A percentile compares a stretch with the other conserved stretches of the same genome.
phyloP scores from a whole-genome alignment of 352 stramenopile genomes.

The Globisporangium heterothallicum region DNA sequence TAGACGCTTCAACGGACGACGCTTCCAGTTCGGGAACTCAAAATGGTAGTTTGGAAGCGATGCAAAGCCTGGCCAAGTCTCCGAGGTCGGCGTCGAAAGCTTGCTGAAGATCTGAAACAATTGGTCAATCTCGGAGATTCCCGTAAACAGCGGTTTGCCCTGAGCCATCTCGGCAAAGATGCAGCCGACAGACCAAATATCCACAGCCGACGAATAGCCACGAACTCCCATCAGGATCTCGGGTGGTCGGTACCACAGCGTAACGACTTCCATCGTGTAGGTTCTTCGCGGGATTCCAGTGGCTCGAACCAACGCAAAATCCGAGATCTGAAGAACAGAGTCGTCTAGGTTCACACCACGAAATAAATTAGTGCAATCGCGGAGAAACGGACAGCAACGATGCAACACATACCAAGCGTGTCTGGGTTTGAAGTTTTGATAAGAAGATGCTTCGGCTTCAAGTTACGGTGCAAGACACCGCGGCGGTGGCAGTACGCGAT shows the following conservation, averaged over 20 bases:
- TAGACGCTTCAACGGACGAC: conserved; percentile 56
- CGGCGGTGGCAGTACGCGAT: conserved; percentile 86
- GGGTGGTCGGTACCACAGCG: conserved; percentile 87
- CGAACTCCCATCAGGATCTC: conserved; percentile 88
- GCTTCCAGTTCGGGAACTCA: conserved; percentile 78
- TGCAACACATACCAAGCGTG: conserved; percentile 36
- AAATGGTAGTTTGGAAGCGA: conserved; percentile 97
- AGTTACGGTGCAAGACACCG: conserved; percentile 86
- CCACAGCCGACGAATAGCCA: conserved; percentile 81
- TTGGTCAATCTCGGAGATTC: conserved; percentile 80
- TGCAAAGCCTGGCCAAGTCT: conserved; percentile 96
- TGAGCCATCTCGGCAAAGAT: conserved; percentile 98
- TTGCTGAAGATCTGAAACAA: conserved; percentile 89
- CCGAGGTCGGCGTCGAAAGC: conserved; percentile 95
- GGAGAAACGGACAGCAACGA: not conserved
- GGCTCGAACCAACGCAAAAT: conserved; percentile 87
- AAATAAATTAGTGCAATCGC: not conserved
- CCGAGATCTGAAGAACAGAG: conserved; percentile 74
- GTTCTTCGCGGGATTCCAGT: conserved; percentile 82
- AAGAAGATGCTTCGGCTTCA: conserved; percentile 88
- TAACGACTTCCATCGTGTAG: conserved; percentile 90
- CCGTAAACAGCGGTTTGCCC: conserved; percentile 74
- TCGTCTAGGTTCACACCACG: conserved; percentile 27
- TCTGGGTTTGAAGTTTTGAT: conserved; percentile 68
- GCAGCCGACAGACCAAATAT: conserved; percentile 94